Percentiles rank a stretch among this genome's conserved stretches.
These are phyloP conservation scores for Diaporthe sp. DNA, from an alignment of 2,329 filamentous ascomycete genomes.

Conservation along the genomic window DNA sequence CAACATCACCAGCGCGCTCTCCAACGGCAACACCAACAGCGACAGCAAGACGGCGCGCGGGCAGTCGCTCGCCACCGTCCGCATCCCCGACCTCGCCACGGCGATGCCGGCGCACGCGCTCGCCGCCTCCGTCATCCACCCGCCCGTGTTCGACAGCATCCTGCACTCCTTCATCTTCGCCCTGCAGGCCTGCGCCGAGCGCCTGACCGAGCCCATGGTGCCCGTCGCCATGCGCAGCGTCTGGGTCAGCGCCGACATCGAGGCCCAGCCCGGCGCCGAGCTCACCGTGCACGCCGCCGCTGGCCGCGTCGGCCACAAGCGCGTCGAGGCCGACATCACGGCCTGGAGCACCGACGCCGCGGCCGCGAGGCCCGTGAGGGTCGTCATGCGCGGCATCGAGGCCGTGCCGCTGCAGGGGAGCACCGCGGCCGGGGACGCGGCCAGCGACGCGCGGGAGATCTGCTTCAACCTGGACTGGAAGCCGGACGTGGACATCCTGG, in stretches of 20 bases:
- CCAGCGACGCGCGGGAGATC: constrained; percentile 25
- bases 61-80: constrained; percentile 34
- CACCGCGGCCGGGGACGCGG: constrained; percentile 22
- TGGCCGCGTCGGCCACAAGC: constrained; percentile 35
- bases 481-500: constrained; percentile 37
- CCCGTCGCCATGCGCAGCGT: constrained; percentile 37
- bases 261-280: constrained; percentile 29
- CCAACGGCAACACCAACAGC: constrained; percentile 4
- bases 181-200: constrained; percentile 28
- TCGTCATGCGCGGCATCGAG: constrained; percentile 34
- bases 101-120: constrained; percentile 31
- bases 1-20: constrained; percentile 34
- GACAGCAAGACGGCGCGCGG: constrained; percentile 5
- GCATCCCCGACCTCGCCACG: constrained; percentile 30
- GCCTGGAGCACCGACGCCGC: constrained; percentile 32
- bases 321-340: constrained; percentile 37
- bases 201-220: constrained; percentile 37
- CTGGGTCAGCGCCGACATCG: constrained; percentile 38
- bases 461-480: constrained; percentile 35
- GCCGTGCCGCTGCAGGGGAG: constrained; percentile 36
- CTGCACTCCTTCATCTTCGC: constrained; percentile 38
- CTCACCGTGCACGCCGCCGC: constrained; percentile 36
- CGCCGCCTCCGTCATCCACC: constrained; percentile 29
- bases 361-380: constrained; percentile 1
- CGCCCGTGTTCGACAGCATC: constrained; percentile 36